Conservation (phyloP, 106 monocot genomes). For the Phalaenopsis equestris region DNA sequence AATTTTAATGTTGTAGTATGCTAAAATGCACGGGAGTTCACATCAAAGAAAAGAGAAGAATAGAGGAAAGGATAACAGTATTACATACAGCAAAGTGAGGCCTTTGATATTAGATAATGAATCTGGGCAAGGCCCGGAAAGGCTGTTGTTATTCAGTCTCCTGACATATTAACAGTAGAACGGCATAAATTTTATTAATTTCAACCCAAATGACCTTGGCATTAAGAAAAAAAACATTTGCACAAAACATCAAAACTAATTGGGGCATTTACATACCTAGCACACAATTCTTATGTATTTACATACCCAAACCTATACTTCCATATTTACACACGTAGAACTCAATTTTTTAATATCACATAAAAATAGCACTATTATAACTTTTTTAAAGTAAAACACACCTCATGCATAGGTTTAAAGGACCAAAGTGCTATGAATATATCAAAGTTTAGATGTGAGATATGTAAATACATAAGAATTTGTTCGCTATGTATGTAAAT, state of each 20-base stretch:
- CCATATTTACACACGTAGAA: too few species aligned
- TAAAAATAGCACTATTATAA: too few species aligned
- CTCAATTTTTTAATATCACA: too few species aligned
- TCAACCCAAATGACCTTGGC: not conserved
- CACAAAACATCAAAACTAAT: not conserved
- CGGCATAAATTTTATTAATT: not conserved
- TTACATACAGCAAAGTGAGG: slow-evolving; percentile 82
- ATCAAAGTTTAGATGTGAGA: not conserved
- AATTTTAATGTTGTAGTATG: not conserved
- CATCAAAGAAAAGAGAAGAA: not conserved
- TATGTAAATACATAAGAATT: too few species aligned
- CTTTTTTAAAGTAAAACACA: too few species aligned
- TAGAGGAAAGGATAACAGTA: not conserved
- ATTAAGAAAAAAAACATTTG: not conserved
- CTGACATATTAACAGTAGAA: slow-evolving; percentile 29
- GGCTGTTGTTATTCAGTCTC: slow-evolving; percentile 80
- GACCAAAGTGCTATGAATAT: too few species aligned
- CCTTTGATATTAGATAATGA: slow-evolving; percentile 74
- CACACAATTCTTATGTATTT: too few species aligned
- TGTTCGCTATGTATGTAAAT: too few species aligned
- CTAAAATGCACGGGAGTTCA: not conserved
- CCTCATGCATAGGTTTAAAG: too few species aligned
- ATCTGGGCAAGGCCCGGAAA: slow-evolving; percentile 74
- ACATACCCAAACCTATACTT: too few species aligned
- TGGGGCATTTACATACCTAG: too few species aligned